These are phyloP conservation scores for Styphnolobium japonicum DNA, from an alignment of 306 rosid genomes.

Conservation along the genomic window DNA sequence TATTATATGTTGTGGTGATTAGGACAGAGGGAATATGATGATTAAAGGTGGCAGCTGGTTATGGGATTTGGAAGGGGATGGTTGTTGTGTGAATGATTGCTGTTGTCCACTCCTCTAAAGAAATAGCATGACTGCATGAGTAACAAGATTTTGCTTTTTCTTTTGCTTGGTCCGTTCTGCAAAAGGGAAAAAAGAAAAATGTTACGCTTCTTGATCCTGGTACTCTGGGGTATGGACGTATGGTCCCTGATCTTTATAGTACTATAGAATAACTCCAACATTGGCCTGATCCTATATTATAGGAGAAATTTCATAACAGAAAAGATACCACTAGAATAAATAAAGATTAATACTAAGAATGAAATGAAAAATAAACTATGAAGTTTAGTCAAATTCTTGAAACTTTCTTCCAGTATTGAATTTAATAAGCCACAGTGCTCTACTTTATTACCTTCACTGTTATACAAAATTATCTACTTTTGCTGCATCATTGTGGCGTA, in stretches of 20 bases:
- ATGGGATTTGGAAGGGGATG: constrained; percentile 22
- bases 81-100: constrained; percentile 72
- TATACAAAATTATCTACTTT: neutral
- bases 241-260: neutral
- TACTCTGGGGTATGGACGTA: neutral
- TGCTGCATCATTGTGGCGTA: neutral
- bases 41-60: constrained; percentile 42
- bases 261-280: neutral
- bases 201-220: constrained; percentile 28
- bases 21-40: constrained; percentile 40
- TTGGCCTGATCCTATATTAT: neutral
- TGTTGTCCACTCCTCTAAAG: constrained; percentile 41
- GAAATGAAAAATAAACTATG: neutral
- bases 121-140: constrained; percentile 34
- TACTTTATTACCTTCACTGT: neutral
- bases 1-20: constrained; percentile 21
- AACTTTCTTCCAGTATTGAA: neutral
- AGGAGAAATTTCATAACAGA: neutral
- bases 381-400: neutral
- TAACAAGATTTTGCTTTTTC: constrained; percentile 39
- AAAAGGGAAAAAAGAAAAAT: constrained; percentile 6
- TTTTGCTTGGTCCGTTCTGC: constrained; percentile 27
- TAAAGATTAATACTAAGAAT: neutral
- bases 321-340: neutral
- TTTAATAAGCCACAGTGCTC: neutral